These are phyloP conservation scores for Yamadazyma dushanensis DNA, from an alignment of 1,139 yeast genomes.

Conservation along the genomic window DNA sequence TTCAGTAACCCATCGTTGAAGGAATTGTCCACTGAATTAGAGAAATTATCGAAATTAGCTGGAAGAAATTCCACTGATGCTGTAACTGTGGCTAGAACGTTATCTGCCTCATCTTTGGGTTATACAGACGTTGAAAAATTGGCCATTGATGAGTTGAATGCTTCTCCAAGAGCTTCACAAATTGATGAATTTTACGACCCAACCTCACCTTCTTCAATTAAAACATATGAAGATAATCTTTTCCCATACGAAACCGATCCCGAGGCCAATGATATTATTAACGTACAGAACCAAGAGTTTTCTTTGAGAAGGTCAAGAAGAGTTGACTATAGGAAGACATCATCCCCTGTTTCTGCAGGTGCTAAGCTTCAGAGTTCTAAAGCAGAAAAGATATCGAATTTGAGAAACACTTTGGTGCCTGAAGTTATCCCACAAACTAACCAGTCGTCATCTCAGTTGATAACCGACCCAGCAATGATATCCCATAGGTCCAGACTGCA, in stretches of 20 bases:
- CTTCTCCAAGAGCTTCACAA: slow-evolving; percentile 17
- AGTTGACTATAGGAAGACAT: slow-evolving; percentile 40
- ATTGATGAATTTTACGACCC: slow-evolving; percentile 17
- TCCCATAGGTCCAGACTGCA: slow-evolving; percentile 10
- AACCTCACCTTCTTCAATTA: slow-evolving; percentile 17
- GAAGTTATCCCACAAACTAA: slow-evolving; percentile 9
- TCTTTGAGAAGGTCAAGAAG: slow-evolving; percentile 43
- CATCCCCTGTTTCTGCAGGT: slow-evolving; percentile 19
- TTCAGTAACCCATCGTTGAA: slow-evolving; percentile 58
- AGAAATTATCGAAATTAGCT: slow-evolving; percentile 64
- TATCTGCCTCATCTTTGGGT: slow-evolving; percentile 61
- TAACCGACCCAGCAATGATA: neutral
- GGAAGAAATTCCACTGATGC: slow-evolving; percentile 77
- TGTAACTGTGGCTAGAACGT: slow-evolving; percentile 69
- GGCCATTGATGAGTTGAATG: slow-evolving; percentile 42
- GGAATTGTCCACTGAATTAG: slow-evolving; percentile 67
- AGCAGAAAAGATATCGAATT: slow-evolving; percentile 34
- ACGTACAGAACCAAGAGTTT: slow-evolving; percentile 24
- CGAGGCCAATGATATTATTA: slow-evolving; percentile 9
- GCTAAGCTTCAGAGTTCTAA: slow-evolving; percentile 29
- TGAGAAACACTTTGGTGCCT: slow-evolving; percentile 27
- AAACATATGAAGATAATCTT: slow-evolving; percentile 14
- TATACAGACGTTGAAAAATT: slow-evolving; percentile 52
- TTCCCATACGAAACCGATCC: slow-evolving; percentile 15
- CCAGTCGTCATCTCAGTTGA: neutral